phyloP scores from a whole-genome alignment of 208 protist species.

The Strigomonas culicis region DNA sequence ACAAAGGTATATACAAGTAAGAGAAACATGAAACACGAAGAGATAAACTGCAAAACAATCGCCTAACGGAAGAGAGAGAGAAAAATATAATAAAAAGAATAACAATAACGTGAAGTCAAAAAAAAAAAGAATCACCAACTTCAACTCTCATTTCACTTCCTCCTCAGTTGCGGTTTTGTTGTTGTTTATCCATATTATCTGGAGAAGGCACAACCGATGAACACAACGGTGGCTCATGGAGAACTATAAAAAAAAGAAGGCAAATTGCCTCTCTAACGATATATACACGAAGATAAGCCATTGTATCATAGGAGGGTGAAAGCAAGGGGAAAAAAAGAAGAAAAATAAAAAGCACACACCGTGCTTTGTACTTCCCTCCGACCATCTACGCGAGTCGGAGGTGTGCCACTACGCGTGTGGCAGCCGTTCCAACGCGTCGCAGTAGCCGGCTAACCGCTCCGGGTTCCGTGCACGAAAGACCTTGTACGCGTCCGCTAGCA shows the following conservation, averaged over 20 bases:
- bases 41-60: background rate
- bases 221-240: too few relatives aligned
- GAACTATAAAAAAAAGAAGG: too few relatives aligned
- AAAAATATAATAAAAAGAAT: background rate
- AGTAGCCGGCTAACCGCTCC: constrained; percentile 52
- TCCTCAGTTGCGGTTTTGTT: too few relatives aligned
- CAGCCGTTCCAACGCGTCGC: constrained; percentile 20
- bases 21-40: too few relatives aligned
- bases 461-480: constrained; percentile 62
- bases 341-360: too few relatives aligned
- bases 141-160: too few relatives aligned
- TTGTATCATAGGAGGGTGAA: too few relatives aligned
- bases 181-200: too few relatives aligned
- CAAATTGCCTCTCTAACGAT: background rate
- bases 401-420: background rate
- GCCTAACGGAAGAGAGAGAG: background rate
- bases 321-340: too few relatives aligned
- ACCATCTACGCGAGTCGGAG: background rate
- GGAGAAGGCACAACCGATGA: too few relatives aligned
- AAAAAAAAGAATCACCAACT: constrained; percentile 3
- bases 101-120: background rate
- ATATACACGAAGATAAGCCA: background rate
- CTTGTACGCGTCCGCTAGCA: constrained; percentile 36
- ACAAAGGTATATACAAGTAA: too few relatives aligned
- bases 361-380: too few relatives aligned